Evolutionary conservation across 1,284 basidiomycete genomes (phyloP).

Genomic region (Ceratobasidium sp.): DNA sequence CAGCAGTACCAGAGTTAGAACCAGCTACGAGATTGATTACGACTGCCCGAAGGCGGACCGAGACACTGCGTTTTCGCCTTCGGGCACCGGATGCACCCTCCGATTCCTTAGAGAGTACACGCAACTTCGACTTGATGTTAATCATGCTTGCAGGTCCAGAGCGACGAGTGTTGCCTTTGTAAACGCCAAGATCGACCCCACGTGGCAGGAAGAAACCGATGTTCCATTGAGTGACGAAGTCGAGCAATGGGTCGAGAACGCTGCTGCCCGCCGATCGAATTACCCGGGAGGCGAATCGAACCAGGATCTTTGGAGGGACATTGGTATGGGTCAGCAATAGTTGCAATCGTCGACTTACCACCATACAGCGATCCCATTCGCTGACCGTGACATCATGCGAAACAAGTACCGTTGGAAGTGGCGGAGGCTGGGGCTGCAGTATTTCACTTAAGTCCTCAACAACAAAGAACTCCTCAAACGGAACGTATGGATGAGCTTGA

Average conservation of each 20-base stretch:
- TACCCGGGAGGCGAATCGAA: slow-evolving; percentile 74
- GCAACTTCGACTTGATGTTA: too few relatives aligned
- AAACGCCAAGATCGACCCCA: slow-evolving; percentile 80
- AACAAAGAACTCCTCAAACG: slow-evolving; percentile 74
- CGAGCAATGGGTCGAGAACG: slow-evolving; percentile 70
- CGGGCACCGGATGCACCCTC: too few relatives aligned
- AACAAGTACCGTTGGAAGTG: slow-evolving; percentile 77
- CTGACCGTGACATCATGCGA: slow-evolving; percentile 82
- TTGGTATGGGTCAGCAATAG: slow-evolving; percentile 26
- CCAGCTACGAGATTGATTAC: too few relatives aligned
- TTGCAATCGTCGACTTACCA: slow-evolving; percentile 62
- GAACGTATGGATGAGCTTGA: slow-evolving; percentile 68
- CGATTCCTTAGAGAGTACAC: too few relatives aligned
- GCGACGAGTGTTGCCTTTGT: slow-evolving; percentile 79
- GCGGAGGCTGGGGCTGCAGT: slow-evolving; percentile 76
- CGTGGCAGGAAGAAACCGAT: slow-evolving; percentile 76
- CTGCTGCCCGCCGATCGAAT: slow-evolving; percentile 64
- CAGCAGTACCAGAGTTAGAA: too few relatives aligned
- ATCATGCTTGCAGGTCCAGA: slow-evolving; percentile 66
- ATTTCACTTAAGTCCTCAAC: slow-evolving; percentile 81
- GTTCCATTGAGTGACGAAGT: slow-evolving; percentile 84
- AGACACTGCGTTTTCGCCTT: too few relatives aligned
- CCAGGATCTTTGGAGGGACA: slow-evolving; percentile 41
- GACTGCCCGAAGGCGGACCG: too few relatives aligned
- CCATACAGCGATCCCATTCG: slow-evolving; percentile 82